Evolutionary conservation across 2,329 filamentous ascomycete genomes (phyloP).

Genomic region (Xylaria sp.): DNA sequence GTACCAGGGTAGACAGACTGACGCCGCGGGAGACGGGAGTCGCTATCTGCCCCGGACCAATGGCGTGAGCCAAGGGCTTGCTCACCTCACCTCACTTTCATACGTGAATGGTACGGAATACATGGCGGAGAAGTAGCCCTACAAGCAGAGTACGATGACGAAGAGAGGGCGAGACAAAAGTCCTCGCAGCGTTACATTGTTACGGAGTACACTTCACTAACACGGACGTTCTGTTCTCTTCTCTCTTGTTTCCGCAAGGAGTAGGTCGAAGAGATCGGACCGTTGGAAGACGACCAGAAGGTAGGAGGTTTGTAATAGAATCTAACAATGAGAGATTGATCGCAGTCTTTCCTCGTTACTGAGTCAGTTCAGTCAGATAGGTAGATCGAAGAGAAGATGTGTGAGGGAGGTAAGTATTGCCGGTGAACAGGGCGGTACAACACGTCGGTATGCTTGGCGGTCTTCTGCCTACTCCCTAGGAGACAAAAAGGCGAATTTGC

Average conservation of each 20-base stretch:
- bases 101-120: neutral
- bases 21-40: too few relatives aligned
- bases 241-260: too few relatives aligned
- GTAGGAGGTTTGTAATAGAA: too few relatives aligned
- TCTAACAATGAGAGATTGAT: too few relatives aligned
- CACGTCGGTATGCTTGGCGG: neutral
- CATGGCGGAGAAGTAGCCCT: neutral
- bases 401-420: too few relatives aligned
- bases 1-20: neutral
- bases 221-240: too few relatives aligned
- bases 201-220: neutral
- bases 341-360: too few relatives aligned
- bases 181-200: slow-evolving; percentile 10
- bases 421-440: neutral
- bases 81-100: neutral
- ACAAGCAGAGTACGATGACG: neutral
- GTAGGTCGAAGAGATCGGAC: too few relatives aligned
- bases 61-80: slow-evolving; percentile 5
- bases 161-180: slow-evolving; percentile 15
- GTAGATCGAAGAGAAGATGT: too few relatives aligned
- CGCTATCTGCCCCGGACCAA: slow-evolving; percentile 13
- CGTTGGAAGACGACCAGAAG: too few relatives aligned
- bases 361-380: too few relatives aligned
- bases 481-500: neutral
- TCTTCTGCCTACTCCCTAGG: neutral